Evolutionary conservation across 768 basidiomycete genomes (phyloP), one percentile per base, ranked within the genome.

Genomic region (Tricholoma matsutake): DNA sequence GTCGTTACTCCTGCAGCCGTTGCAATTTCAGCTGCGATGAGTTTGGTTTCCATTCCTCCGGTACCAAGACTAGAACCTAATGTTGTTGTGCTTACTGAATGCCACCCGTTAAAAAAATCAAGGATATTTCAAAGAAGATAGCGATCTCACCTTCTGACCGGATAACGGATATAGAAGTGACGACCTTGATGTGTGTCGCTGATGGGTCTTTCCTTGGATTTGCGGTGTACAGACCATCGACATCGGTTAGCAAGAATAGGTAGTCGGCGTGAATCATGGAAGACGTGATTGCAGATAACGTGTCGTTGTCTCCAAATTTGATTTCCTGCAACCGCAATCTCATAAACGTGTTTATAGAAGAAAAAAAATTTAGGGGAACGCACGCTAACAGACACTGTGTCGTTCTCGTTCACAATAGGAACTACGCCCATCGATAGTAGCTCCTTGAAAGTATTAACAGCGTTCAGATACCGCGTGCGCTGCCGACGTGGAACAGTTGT

Each of bases 291-390:
- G 97, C 97, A 41, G 96, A 98, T 16, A 99, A 79, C 0, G 96
- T 98, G 72, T 99, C 97, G 72, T 98, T 98, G 77, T 98, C 97
- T 53, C 97, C 97, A 66, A 99, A 99, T 91, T 95, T 96, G 63
- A 99, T 98, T 89, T 99, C 97, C 94, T 96, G 69, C 18, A 54
- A 5, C 35, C 14, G 28, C 55, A 20, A 32, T 25, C 29, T 32
- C 20, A 20, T 13, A 52, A 47, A 35, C 59, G 47, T 6, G 25
- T 32, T 6, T 9, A 9, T 6, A 60, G 29, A 7, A 54, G 55
- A n/a, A 16, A 9, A 57, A 20, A 16, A 13, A 43, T 16, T 31
- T 8, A 2, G 28, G 9, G 43, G n/a, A 8, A 85, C 92, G 72
- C 71, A 96, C 94, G 76, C 94, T 94, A 61, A 99, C 97, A 22